Evolutionary conservation across 169 alveolate genomes (phyloP).

Genomic region (Plasmodium chabaudi): DNA sequence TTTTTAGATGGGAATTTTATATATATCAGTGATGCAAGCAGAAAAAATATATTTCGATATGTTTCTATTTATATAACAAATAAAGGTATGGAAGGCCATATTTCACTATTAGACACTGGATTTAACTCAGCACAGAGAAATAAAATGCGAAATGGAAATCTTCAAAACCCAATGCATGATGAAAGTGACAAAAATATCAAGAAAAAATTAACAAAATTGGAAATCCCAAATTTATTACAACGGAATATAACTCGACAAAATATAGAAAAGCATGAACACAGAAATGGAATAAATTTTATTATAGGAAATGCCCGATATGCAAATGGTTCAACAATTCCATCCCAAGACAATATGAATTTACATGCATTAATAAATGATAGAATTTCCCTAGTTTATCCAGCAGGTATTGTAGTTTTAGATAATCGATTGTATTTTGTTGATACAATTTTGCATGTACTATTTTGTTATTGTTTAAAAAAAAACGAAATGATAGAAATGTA

Average conservation of each 20-base stretch:
- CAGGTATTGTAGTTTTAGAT: constrained; percentile 53
- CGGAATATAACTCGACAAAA: background rate
- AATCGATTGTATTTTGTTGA: constrained; percentile 54
- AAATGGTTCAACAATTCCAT: background rate
- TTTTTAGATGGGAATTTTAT: constrained; percentile 31
- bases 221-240: background rate
- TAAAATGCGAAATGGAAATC: background rate
- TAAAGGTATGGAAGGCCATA: background rate
- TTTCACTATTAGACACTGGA: background rate
- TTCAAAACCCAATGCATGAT: no score
- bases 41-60: constrained; percentile 40
- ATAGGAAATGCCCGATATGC: background rate
- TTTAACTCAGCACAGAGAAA: background rate
- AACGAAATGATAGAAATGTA: constrained; percentile 18
- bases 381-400: constrained; percentile 37
- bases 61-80: background rate
- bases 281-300: background rate
- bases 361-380: constrained; percentile 9
- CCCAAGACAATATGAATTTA: background rate
- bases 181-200: background rate
- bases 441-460: constrained; percentile 34
- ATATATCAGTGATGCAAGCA: constrained; percentile 41
- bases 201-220: background rate
- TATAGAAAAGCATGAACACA: background rate
- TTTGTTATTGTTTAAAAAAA: constrained; percentile 16